Evolutionary conservation across 805 yeast species (phyloP).

Genomic region (Blastobotrys terrestris): DNA sequence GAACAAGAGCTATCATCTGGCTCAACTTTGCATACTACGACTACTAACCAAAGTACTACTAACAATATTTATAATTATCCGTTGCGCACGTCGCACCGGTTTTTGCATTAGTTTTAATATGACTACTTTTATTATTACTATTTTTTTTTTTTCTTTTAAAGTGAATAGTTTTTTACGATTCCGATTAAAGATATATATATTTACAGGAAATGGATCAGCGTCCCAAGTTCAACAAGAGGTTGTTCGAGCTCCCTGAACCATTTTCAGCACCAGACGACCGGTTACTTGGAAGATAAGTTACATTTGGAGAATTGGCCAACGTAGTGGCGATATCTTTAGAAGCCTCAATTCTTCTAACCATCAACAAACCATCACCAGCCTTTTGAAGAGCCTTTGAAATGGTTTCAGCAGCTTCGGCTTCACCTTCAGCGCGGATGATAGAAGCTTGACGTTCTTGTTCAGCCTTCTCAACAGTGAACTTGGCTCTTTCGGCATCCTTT

Average conservation of each 20-base stretch:
- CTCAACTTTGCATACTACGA: background rate
- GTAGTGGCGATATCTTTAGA: slow-evolving; percentile 92
- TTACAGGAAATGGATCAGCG: slow-evolving; percentile 18
- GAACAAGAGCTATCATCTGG: background rate
- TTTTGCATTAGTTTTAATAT: background rate
- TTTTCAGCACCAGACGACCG: slow-evolving; percentile 34
- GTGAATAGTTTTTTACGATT: too few relatives aligned
- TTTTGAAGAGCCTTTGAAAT: slow-evolving; percentile 88
- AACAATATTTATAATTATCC: background rate
- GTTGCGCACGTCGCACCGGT: background rate
- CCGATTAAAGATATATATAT: background rate
- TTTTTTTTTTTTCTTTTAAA: too few relatives aligned
- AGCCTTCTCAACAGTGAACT: slow-evolving; percentile 87
- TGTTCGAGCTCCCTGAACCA: slow-evolving; percentile 26
- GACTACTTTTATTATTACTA: too few relatives aligned
- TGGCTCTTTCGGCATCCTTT: slow-evolving; percentile 98
- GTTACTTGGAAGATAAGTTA: slow-evolving; percentile 74
- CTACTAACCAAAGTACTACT: background rate
- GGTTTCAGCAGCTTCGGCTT: slow-evolving; percentile 96
- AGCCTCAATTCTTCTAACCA: slow-evolving; percentile 94
- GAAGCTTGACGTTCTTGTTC: slow-evolving; percentile 96
- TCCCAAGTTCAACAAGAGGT: slow-evolving; percentile 32
- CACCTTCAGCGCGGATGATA: slow-evolving; percentile 97
- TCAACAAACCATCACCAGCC: slow-evolving; percentile 91
- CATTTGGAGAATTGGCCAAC: slow-evolving; percentile 73